Base-by-base conservation (phyloP, 306 rosid genomes). In the Pyrus pyrifolia region DNA sequence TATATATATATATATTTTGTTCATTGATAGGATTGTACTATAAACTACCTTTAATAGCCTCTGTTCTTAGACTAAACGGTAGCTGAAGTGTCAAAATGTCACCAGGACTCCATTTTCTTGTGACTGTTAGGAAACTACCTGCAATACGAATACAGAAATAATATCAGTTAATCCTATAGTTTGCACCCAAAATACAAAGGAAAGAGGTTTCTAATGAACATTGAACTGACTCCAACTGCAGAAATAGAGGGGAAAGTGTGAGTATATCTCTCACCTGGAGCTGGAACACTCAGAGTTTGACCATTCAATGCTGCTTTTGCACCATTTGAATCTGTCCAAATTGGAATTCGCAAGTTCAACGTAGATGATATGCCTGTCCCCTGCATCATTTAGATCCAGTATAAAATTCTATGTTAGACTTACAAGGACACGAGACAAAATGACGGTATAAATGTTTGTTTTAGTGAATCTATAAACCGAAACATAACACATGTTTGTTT, bases 311-410 rank as follows among this genome's bases (percentile, higher is more conserved):
- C 52, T 31, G 72, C 91, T 71, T 80, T 83, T 23, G 93, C 89
- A 68, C 83, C 90, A 73, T 67, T 52, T 7, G 51, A 5, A 52
- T 11, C 29, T 13, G 96, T 92, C 98, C 98, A 95, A 55, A 85
- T 80, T 11, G 98, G 98, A 6, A 92, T 9, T 60, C 98, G 91
- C 46, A 95, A 68, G 67, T 92, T 91, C 78, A 93, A 78, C 44
- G 84, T 82, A 35, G 96, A 92, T 17, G 66, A 78, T 68, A 51
- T 70, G 45, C 73, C 80, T 11, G 65, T 40, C 23, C 73, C 87
- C 93, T 92, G 85, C 85, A 76, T 44, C 27, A 71, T 59, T 67
- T 67, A 71, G 23, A 72, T 70, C 53, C 75, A 57, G 35, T 57
- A 79, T 55, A 69, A 38, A 49, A 22, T 29, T 53, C 66, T 62